phyloP scores from a whole-genome alignment of 495 filamentous ascomycete species.

The Podospora didyma region DNA sequence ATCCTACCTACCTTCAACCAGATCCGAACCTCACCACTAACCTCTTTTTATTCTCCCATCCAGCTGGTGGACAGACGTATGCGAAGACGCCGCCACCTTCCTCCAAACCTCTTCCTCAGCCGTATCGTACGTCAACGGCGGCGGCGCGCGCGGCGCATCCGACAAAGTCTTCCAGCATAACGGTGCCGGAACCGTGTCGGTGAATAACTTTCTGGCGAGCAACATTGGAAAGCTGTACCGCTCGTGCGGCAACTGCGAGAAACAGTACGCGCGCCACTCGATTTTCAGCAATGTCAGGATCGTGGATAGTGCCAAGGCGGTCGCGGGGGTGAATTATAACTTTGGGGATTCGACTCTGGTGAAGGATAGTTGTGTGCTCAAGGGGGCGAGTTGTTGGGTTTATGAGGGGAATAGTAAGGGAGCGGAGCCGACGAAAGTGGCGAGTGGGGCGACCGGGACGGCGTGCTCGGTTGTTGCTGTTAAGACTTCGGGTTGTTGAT shows the following conservation, averaged over 20 bases:
- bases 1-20: too few species aligned
- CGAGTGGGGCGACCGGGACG: conserved; percentile 22
- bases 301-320: conserved; percentile 32
- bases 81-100: conserved; percentile 49
- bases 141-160: conserved; percentile 52
- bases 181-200: conserved; percentile 51
- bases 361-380: conserved; percentile 24
- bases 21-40: not conserved
- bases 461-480: conserved; percentile 12
- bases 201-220: conserved; percentile 51
- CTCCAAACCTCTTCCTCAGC: conserved; percentile 8
- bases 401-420: conserved; percentile 42
- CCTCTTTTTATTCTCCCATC: too few species aligned
- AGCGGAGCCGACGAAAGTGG: conserved; percentile 35
- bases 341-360: conserved; percentile 42
- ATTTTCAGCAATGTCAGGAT: conserved; percentile 49
- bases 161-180: conserved; percentile 68
- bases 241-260: conserved; percentile 54
- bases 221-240: conserved; percentile 53
- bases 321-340: conserved; percentile 53
- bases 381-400: conserved; percentile 34
- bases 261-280: conserved; percentile 39
- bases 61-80: conserved; percentile 49
- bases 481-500: conserved; percentile 22
- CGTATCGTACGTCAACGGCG: conserved; percentile 49